Conservation (phyloP, 768 basidiomycete genomes). For the Xerocomus brunneocitrinus region DNA sequence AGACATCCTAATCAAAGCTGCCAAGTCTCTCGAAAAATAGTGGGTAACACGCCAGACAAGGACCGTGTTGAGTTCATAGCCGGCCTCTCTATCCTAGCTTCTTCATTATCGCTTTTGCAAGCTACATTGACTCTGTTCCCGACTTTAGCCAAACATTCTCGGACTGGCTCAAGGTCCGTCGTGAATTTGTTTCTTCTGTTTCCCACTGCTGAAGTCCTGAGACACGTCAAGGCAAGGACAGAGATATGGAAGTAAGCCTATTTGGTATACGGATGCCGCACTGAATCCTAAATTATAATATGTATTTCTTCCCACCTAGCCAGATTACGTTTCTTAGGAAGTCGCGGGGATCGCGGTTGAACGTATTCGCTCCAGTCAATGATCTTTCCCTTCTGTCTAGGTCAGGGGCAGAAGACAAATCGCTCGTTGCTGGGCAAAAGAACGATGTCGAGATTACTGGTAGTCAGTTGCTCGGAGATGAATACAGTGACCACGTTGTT, state of each 20-base stretch:
- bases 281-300: neutral
- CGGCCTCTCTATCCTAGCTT: slow-evolving; percentile 49
- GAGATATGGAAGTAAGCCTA: slow-evolving; percentile 87
- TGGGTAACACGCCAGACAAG: slow-evolving; percentile 33
- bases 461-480: slow-evolving; percentile 87
- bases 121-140: slow-evolving; percentile 70
- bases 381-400: slow-evolving; percentile 82
- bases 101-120: slow-evolving; percentile 92
- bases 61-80: neutral
- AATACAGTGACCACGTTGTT: slow-evolving; percentile 92
- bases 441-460: slow-evolving; percentile 73
- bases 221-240: slow-evolving; percentile 52
- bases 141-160: slow-evolving; percentile 69
- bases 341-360: slow-evolving; percentile 72
- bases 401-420: slow-evolving; percentile 52
- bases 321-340: slow-evolving; percentile 86
- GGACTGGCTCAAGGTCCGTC: slow-evolving; percentile 74
- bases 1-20: slow-evolving; percentile 57
- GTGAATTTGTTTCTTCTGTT: neutral
- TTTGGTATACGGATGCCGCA: neutral
- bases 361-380: slow-evolving; percentile 87
- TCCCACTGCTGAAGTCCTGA: neutral
- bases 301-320: slow-evolving; percentile 34
- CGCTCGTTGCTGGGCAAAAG: slow-evolving; percentile 61
- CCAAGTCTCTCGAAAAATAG: slow-evolving; percentile 86